Conservation (phyloP, 2,329 filamentous ascomycete species). For the Rhynchosporium agropyri region DNA sequence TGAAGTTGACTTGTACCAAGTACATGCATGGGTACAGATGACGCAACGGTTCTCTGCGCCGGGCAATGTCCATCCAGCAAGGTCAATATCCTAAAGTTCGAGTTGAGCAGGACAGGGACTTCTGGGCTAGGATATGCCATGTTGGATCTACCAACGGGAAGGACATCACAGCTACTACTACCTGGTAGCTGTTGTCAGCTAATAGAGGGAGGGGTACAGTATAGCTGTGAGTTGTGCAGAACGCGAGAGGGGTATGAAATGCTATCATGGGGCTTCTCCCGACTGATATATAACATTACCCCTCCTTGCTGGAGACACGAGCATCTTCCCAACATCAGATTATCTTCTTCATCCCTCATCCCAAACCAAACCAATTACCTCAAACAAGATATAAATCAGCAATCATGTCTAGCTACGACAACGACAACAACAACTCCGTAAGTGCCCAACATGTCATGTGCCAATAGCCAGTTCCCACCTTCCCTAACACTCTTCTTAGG, state of each 20-base stretch:
- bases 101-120: neutral
- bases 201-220: conserved; percentile 9
- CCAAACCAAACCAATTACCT: conserved; percentile 16
- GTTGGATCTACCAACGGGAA: neutral
- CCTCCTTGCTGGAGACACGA: neutral
- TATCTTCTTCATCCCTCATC: conserved; percentile 6
- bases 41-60: conserved; percentile 14
- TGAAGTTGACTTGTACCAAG: neutral
- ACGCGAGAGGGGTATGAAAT: neutral
- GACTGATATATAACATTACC: conserved; percentile 20
- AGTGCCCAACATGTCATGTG: conserved; percentile 20
- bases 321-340: neutral
- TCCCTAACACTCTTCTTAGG: conserved; percentile 30
- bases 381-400: conserved; percentile 20
- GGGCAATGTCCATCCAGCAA: neutral
- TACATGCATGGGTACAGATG: conserved; percentile 9
- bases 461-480: conserved; percentile 22
- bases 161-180: conserved; percentile 13
- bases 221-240: conserved; percentile 8
- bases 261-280: conserved; percentile 16
- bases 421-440: conserved; percentile 39
- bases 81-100: neutral
- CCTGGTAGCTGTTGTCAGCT: conserved; percentile 4
- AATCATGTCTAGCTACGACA: conserved; percentile 43
- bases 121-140: conserved; percentile 3